These are phyloP conservation scores for Chlamydomonas sphaeroides DNA, from an alignment of 139 green algal genomes.

Conservation along the genomic window DNA sequence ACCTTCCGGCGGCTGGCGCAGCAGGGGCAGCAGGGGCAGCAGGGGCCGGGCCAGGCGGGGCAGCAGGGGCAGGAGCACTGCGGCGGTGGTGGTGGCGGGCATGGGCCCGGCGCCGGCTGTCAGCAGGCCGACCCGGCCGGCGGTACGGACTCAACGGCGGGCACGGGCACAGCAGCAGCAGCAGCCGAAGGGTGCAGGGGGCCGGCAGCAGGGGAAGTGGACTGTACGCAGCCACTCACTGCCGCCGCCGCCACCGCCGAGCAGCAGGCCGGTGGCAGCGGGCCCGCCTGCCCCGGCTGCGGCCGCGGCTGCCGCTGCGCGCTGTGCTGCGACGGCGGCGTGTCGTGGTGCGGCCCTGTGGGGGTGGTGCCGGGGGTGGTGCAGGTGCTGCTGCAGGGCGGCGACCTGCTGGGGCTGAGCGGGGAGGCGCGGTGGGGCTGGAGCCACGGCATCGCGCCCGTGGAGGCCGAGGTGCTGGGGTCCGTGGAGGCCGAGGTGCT, in stretches of 20 bases:
- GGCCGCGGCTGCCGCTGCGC: no score
- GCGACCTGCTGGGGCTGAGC: slow-evolving; percentile 47
- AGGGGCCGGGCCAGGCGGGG: not conserved
- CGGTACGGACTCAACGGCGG: no score
- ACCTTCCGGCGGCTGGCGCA: not conserved
- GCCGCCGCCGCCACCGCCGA: no score
- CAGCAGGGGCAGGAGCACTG: not conserved
- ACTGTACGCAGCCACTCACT: not conserved
- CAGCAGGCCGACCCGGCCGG: no score
- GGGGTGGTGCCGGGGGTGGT: not conserved
- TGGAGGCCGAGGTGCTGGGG: no score
- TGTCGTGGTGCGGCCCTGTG: no score
- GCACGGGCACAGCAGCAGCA: not conserved
- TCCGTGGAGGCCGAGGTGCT: no score
- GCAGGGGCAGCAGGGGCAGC: not conserved
- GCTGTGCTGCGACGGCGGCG: no score
- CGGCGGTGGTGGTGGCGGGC: not conserved
- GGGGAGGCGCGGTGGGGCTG: slow-evolving; percentile 49
- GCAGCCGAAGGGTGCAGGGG: not conserved
- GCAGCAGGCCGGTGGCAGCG: no score
- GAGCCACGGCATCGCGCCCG: slow-evolving; percentile 46
- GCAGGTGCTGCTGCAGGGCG: slow-evolving; percentile 47
- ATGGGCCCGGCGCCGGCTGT: not conserved
- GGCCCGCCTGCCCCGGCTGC: no score
- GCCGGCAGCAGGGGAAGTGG: no score